Percentiles rank a stretch among this genome's conserved stretches.
phyloP scores from a whole-genome alignment of 163 green algal genomes.

The Smithsoniella earleae region DNA sequence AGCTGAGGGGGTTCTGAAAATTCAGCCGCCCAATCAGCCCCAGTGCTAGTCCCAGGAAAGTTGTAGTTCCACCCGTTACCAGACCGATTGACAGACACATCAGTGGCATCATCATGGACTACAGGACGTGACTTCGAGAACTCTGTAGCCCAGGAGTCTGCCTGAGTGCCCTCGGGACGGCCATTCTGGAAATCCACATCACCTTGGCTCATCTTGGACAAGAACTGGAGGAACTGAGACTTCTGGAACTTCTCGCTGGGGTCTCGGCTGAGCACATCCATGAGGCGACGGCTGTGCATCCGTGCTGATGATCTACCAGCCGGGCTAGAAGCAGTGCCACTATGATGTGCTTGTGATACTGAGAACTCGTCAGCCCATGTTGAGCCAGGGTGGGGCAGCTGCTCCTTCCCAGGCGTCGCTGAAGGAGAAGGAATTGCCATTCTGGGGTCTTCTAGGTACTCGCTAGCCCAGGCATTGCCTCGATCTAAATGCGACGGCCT shows the following conservation, averaged over 20 bases:
- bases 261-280: conserved; percentile 52
- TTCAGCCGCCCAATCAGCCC: no score
- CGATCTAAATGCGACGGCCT: no score
- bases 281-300: conserved; percentile 53
- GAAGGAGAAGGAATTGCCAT: no score
- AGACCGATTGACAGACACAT: no score
- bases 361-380: conserved; percentile 51
- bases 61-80: no score
- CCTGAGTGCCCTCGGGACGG: conserved; percentile 49
- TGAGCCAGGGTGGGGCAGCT: neutral
- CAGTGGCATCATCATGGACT: no score
- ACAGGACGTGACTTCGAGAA: no score
- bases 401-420: no score
- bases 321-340: neutral
- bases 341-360: conserved; percentile 10
- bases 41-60: no score
- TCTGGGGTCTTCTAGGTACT: no score
- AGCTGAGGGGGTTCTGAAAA: no score
- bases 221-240: conserved; percentile 91
- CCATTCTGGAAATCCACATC: conserved; percentile 89
- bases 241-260: conserved; percentile 80
- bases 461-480: no score
- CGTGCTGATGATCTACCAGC: conserved; percentile 12
- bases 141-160: conserved; percentile 34
- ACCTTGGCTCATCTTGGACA: conserved; percentile 91